These are phyloP conservation scores for Ceratobasidium sp. DNA, from an alignment of 1,284 basidiomycete species.

Conservation along the genomic window DNA sequence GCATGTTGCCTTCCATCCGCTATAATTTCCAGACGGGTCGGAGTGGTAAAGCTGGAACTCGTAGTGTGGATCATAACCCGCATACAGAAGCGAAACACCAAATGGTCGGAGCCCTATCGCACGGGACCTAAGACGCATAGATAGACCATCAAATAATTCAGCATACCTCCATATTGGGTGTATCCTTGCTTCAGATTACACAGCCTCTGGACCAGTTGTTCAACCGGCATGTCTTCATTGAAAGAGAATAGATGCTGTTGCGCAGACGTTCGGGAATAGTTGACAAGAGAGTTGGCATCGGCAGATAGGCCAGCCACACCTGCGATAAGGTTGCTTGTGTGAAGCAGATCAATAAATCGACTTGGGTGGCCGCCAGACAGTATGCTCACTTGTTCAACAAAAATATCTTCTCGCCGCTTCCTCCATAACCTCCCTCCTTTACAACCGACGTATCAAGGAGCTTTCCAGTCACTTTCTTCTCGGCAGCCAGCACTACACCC, in stretches of 20 bases:
- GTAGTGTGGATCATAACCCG: conserved; percentile 96
- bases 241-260: conserved; percentile 89
- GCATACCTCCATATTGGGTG: conserved; percentile 92
- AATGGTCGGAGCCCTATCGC: conserved; percentile 89
- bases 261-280: conserved; percentile 90
- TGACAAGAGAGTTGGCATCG: conserved; percentile 97
- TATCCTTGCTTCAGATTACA: conserved; percentile 99
- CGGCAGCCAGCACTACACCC: conserved; percentile 96
- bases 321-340: conserved; percentile 93
- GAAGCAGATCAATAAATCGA: conserved; percentile 12
- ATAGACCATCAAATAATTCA: conserved; percentile 24
- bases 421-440: conserved; percentile 90
- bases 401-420: conserved; percentile 98
- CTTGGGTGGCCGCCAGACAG: conserved; percentile 17
- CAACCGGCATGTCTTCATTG: conserved; percentile 98
- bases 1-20: conserved; percentile 98
- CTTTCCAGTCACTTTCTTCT: conserved; percentile 99
- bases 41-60: conserved; percentile 98
- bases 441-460: conserved; percentile 86
- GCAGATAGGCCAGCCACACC: conserved; percentile 97
- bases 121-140: conserved; percentile 1
- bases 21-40: conserved; percentile 98
- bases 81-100: conserved; percentile 95
- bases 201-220: conserved; percentile 90
- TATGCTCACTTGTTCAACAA: conserved; percentile 74